phyloP scores from a whole-genome alignment of 1,284 basidiomycete genomes.

The Rhodotorula sp. region DNA sequence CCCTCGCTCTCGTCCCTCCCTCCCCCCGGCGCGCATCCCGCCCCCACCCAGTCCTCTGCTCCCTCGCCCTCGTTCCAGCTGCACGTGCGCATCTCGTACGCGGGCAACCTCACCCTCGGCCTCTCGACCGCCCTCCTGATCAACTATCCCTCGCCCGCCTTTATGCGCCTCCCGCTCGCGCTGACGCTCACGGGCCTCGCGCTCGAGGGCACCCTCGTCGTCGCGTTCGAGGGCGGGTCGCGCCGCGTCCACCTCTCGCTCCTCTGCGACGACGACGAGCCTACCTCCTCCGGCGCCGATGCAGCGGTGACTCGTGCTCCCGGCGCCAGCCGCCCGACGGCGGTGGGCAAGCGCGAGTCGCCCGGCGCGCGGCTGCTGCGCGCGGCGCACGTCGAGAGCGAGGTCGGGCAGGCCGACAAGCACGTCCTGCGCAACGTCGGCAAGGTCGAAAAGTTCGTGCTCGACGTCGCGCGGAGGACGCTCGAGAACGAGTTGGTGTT shows the following conservation, averaged over 20 bases:
- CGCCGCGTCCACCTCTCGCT: conserved; percentile 82
- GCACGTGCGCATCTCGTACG: conserved; percentile 53
- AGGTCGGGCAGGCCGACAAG: conserved; percentile 93
- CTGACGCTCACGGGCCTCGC: conserved; percentile 84
- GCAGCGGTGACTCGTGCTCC: neutral
- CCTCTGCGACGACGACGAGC: conserved; percentile 57
- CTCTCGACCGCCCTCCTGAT: conserved; percentile 91
- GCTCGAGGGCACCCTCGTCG: conserved; percentile 79
- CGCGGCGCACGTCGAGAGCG: conserved; percentile 89
- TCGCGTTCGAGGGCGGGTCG: conserved; percentile 82
- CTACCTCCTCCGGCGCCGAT: conserved; percentile 11
- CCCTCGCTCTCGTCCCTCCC: conserved; percentile 9
- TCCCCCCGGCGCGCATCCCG: neutral
- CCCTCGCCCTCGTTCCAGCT: conserved; percentile 52
- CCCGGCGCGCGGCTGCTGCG: conserved; percentile 80
- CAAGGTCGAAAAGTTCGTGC: conserved; percentile 91
- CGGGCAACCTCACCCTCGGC: conserved; percentile 58
- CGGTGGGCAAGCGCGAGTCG: neutral
- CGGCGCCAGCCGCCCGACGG: neutral
- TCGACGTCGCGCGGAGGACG: conserved; percentile 90
- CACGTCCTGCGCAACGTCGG: conserved; percentile 96
- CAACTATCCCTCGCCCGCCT: conserved; percentile 90
- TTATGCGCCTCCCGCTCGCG: conserved; percentile 94
- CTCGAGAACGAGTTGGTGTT: conserved; percentile 60
- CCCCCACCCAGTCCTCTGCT: conserved; percentile 16